Evolutionary conservation across 805 yeast species (phyloP).

Genomic region (Metschnikowia proteae): DNA sequence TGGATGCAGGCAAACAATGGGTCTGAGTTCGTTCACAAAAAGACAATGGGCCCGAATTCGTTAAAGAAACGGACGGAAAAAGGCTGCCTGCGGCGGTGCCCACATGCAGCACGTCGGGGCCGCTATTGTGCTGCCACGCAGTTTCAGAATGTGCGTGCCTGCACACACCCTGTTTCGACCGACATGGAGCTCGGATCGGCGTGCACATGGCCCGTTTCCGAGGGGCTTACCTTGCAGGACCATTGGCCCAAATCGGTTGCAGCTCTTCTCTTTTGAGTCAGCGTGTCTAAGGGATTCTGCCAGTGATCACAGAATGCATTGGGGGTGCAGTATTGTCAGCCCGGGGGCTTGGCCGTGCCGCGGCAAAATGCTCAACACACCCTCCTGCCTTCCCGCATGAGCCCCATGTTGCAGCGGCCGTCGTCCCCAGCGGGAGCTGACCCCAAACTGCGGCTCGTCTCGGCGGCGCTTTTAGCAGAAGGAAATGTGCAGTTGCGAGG

Average conservation of each 20-base stretch:
- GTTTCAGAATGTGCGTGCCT: neutral
- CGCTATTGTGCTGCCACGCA: neutral
- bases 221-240: constrained; percentile 1
- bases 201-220: neutral
- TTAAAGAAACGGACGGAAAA: no score
- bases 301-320: no score
- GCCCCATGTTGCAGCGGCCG: no score
- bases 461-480: neutral
- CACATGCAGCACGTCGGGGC: neutral
- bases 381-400: no score
- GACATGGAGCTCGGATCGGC: neutral
- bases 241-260: neutral
- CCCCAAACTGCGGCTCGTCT: neutral
- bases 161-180: neutral
- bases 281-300: no score
- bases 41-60: no score
- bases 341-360: no score
- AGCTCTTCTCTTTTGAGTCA: neutral
- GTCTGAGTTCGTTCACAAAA: no score
- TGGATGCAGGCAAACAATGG: no score
- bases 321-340: no score
- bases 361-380: no score
- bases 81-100: no score
- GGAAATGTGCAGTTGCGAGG: neutral
- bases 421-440: neutral